A percentile compares a stretch with the other conserved stretches of the same genome.
These are phyloP conservation scores for Saksenaea vasiformis DNA, from an alignment of 371 early-diverging fungal genomes.

Conservation along the genomic window DNA sequence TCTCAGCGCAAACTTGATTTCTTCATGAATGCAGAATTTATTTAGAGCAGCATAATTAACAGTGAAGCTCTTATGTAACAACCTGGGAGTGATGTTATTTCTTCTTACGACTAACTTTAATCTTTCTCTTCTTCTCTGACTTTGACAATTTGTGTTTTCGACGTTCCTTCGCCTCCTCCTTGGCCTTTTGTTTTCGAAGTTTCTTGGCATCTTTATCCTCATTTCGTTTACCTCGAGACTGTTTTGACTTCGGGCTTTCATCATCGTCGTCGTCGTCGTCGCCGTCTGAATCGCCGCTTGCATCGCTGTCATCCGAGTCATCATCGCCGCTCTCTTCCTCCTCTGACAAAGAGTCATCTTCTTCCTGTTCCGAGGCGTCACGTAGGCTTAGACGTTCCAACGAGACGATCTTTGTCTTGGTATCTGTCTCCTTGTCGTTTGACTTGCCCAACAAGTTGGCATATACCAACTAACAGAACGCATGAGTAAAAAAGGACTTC, in stretches of 20 bases:
- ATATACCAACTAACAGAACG: constrained; percentile 45
- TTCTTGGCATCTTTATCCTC: constrained; percentile 90
- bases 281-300: constrained; percentile 43
- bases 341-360: constrained; percentile 17
- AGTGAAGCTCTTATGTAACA: too few species aligned
- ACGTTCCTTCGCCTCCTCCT: constrained; percentile 89
- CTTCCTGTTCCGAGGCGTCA: constrained; percentile 26
- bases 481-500: not conserved
- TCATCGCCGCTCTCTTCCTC: constrained; percentile 35
- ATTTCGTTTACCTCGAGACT: constrained; percentile 68
- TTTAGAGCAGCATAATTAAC: too few species aligned
- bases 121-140: constrained; percentile 91
- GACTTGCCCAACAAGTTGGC: constrained; percentile 45
- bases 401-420: not conserved
- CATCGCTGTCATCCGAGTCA: constrained; percentile 35
- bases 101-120: constrained; percentile 66
- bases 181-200: constrained; percentile 80
- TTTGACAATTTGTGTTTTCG: constrained; percentile 94
- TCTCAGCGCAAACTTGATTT: too few species aligned
- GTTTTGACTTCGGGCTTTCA: constrained; percentile 21
- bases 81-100: too few species aligned
- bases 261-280: constrained; percentile 50
- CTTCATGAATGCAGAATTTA: too few species aligned
- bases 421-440: not conserved
- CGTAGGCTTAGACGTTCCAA: constrained; percentile 2